A percentile compares a stretch with the other conserved stretches of the same genome.
Evolutionary conservation across 2,329 filamentous ascomycete genomes (phyloP).

Genomic region (Ascochyta pisi): DNA sequence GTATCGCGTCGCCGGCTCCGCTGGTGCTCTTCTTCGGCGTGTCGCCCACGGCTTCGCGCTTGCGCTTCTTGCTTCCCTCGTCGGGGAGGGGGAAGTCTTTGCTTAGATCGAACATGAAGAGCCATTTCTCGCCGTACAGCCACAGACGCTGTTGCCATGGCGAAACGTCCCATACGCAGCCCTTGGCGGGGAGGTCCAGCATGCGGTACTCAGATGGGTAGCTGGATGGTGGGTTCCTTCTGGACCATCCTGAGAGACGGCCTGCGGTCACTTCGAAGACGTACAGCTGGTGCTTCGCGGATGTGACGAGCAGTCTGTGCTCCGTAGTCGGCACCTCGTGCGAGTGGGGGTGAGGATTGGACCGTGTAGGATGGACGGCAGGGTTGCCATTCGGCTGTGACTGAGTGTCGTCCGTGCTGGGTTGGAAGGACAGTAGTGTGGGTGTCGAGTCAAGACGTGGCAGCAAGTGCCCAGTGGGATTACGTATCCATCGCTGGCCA

Average conservation of each 20-base stretch:
- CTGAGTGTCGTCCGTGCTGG: constrained; percentile 29
- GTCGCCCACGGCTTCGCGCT: constrained; percentile 30
- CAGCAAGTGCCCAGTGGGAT: constrained; percentile 66
- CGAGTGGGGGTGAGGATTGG: constrained; percentile 61
- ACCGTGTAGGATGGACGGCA: constrained; percentile 57
- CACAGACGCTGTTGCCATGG: constrained; percentile 68
- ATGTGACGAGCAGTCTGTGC: constrained; percentile 66
- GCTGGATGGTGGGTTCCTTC: constrained; percentile 76
- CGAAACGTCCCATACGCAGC: constrained; percentile 80
- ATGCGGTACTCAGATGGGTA: constrained; percentile 77
- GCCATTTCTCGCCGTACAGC: constrained; percentile 84
- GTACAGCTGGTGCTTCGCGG: constrained; percentile 71
- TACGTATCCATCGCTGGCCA: constrained; percentile 76
- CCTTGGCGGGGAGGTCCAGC: constrained; percentile 81
- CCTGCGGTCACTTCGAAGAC: constrained; percentile 82
- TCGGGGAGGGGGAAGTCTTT: constrained; percentile 64
- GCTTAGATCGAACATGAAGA: constrained; percentile 90
- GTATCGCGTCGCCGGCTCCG: constrained; percentile 64
- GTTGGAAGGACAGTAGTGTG: constrained; percentile 57
- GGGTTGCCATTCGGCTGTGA: constrained; percentile 54
- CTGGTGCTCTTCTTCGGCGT: constrained; percentile 46
- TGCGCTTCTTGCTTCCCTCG: constrained; percentile 38
- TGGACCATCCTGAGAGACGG: constrained; percentile 82
- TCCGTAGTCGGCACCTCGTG: constrained; percentile 63
- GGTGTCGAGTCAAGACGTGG: constrained; percentile 55